Evolutionary conservation across 2,329 filamentous ascomycete species (phyloP).

Genomic region (Cytospora leucostoma): DNA sequence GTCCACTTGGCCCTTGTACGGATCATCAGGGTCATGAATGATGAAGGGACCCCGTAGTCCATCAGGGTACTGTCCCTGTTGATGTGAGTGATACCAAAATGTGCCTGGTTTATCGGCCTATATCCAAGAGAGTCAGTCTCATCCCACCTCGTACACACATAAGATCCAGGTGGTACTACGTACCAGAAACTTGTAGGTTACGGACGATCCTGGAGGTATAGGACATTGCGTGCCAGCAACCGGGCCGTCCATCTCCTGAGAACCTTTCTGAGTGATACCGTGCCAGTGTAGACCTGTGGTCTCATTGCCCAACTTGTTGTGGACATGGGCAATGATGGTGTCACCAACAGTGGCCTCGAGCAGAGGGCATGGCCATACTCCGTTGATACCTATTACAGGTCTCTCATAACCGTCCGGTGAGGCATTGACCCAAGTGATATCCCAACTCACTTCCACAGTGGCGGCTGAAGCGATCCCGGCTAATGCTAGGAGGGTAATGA

Average conservation of each 20-base stretch:
- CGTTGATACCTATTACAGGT: slow-evolving; percentile 57
- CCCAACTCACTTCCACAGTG: slow-evolving; percentile 42
- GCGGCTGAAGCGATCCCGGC: slow-evolving; percentile 34
- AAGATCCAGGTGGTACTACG: slow-evolving; percentile 27
- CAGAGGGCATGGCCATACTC: slow-evolving; percentile 60
- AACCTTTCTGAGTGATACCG: slow-evolving; percentile 57
- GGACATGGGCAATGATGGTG: slow-evolving; percentile 49
- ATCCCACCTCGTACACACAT: neutral
- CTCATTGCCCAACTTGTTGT: slow-evolving; percentile 55
- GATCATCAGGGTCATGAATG: slow-evolving; percentile 55
- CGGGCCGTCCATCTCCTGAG: slow-evolving; percentile 61
- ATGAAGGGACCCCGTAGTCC: slow-evolving; percentile 60
- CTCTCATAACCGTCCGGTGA: slow-evolving; percentile 41
- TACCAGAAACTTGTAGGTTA: slow-evolving; percentile 56
- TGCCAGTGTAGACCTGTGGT: slow-evolving; percentile 59
- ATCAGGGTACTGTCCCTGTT: slow-evolving; percentile 66
- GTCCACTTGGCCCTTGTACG: slow-evolving; percentile 51
- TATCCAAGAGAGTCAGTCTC: slow-evolving; percentile 9
- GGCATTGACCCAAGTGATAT: slow-evolving; percentile 44
- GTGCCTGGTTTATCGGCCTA: slow-evolving; percentile 47
- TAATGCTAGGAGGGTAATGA: slow-evolving; percentile 27
- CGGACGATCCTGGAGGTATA: slow-evolving; percentile 51
- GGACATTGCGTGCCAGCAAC: slow-evolving; percentile 56
- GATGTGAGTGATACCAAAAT: slow-evolving; percentile 64
- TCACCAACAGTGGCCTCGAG: slow-evolving; percentile 56